A percentile compares a stretch with the other conserved stretches of the same genome.
Conservation (phyloP, 2,329 filamentous ascomycete species). For the Claviceps pusilla region DNA sequence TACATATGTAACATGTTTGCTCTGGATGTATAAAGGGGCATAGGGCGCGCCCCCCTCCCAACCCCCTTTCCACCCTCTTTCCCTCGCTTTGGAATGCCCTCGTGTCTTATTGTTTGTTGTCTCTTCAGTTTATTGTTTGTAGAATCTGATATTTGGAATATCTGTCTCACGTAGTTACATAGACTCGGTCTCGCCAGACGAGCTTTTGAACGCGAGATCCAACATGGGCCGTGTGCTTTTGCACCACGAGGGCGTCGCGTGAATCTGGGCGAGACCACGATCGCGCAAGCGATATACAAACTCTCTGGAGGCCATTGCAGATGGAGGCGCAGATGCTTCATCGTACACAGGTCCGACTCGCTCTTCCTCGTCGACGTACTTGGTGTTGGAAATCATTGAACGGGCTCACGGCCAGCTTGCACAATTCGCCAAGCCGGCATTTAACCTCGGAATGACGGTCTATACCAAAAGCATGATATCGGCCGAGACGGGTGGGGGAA, state of each 20-base stretch:
- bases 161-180: slow-evolving; percentile 37
- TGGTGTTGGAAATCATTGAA: slow-evolving; percentile 68
- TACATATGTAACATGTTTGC: no score
- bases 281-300: slow-evolving; percentile 59
- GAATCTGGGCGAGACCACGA: slow-evolving; percentile 57
- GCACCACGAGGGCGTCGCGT: slow-evolving; percentile 57
- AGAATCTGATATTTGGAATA: neutral
- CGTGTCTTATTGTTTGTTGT: neutral
- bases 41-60: no score
- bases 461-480: slow-evolving; percentile 52
- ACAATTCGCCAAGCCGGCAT: slow-evolving; percentile 62
- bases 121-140: neutral
- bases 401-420: slow-evolving; percentile 66
- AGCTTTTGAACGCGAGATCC: slow-evolving; percentile 58
- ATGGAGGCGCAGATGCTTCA: slow-evolving; percentile 50
- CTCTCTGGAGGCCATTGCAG: slow-evolving; percentile 55
- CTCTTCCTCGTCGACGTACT: slow-evolving; percentile 52
- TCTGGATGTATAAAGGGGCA: neutral
- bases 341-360: slow-evolving; percentile 42
- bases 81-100: neutral
- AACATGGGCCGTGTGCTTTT: slow-evolving; percentile 74
- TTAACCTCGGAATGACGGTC: slow-evolving; percentile 43
- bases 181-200: slow-evolving; percentile 25
- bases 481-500: slow-evolving; percentile 38
- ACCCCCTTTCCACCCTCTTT: neutral